These are phyloP conservation scores for Drechslerella dactyloides DNA, from an alignment of 2,329 filamentous ascomycete genomes.

Conservation along the genomic window DNA sequence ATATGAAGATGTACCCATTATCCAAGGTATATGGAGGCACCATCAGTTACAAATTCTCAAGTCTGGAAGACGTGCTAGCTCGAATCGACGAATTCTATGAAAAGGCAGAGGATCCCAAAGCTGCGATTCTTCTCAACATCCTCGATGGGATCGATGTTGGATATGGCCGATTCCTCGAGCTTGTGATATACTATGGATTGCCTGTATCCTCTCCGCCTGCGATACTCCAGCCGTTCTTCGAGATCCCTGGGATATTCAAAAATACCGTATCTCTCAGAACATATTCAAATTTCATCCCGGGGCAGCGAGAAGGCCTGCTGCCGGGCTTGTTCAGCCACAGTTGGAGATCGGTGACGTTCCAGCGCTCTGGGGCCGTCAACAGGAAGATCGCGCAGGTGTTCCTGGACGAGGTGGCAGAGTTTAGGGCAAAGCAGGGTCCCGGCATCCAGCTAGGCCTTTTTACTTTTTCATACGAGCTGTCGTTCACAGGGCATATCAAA, in stretches of 20 bases:
- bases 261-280: slow-evolving; percentile 9
- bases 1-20: slow-evolving; percentile 49
- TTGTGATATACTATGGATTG: slow-evolving; percentile 19
- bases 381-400: slow-evolving; percentile 7
- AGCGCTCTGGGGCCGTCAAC: slow-evolving; percentile 5
- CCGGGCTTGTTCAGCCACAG: slow-evolving; percentile 21
- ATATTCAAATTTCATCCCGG: slow-evolving; percentile 16
- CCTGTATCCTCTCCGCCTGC: slow-evolving; percentile 5
- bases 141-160: slow-evolving; percentile 20
- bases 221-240: slow-evolving; percentile 9
- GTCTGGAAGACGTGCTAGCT: slow-evolving; percentile 12
- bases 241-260: slow-evolving; percentile 16
- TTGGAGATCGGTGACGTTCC: slow-evolving; percentile 22
- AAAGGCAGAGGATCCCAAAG: slow-evolving; percentile 10
- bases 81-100: slow-evolving; percentile 17
- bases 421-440: background rate
- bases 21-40: slow-evolving; percentile 8
- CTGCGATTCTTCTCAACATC: slow-evolving; percentile 18
- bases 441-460: slow-evolving; percentile 15
- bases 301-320: slow-evolving; percentile 7
- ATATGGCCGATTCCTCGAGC: slow-evolving; percentile 12
- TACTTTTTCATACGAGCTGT: slow-evolving; percentile 26
- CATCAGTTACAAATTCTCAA: slow-evolving; percentile 23
- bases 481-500: slow-evolving; percentile 2
- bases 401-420: slow-evolving; percentile 12